Evolutionary conservation across 2,329 filamentous ascomycete genomes (phyloP).

Genomic region (Aquanectria penicillioides): DNA sequence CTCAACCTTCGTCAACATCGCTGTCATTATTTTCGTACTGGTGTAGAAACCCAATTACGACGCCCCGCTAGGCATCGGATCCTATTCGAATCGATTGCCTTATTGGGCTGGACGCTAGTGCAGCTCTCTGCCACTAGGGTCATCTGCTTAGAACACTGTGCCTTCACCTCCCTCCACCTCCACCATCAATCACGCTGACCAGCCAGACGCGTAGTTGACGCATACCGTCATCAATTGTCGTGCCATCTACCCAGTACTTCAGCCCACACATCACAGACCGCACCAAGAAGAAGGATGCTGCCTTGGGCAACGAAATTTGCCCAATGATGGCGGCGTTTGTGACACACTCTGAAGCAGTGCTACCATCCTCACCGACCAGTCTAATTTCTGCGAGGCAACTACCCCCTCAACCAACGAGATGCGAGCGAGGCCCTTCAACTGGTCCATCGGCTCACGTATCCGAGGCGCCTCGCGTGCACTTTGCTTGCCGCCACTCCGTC

Average conservation of each 20-base stretch:
- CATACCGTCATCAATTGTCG: no score
- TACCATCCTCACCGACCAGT: not conserved
- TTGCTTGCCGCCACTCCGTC: not conserved
- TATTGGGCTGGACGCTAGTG: no score
- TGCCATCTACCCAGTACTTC: not conserved
- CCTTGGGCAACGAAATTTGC: not conserved
- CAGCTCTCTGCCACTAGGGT: no score
- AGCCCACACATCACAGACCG: not conserved
- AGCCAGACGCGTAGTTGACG: no score
- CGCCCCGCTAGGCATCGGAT: not conserved
- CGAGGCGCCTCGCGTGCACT: not conserved
- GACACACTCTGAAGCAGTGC: not conserved
- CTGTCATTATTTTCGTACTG: not conserved
- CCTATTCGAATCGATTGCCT: not conserved
- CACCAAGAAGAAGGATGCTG: no score
- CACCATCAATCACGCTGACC: no score
- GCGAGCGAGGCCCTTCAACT: not conserved
- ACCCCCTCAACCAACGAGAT: not conserved
- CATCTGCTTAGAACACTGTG: not conserved
- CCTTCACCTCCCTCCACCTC: no score
- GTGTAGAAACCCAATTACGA: not conserved
- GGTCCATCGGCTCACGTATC: not conserved
- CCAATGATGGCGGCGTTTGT: not conserved
- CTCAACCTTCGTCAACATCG: no score
- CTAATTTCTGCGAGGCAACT: no score